Evolutionary conservation across 2,329 filamentous ascomycete species (phyloP), one percentile per base, ranked within the genome.

Genomic region (Fusarium solani-melongenae): DNA sequence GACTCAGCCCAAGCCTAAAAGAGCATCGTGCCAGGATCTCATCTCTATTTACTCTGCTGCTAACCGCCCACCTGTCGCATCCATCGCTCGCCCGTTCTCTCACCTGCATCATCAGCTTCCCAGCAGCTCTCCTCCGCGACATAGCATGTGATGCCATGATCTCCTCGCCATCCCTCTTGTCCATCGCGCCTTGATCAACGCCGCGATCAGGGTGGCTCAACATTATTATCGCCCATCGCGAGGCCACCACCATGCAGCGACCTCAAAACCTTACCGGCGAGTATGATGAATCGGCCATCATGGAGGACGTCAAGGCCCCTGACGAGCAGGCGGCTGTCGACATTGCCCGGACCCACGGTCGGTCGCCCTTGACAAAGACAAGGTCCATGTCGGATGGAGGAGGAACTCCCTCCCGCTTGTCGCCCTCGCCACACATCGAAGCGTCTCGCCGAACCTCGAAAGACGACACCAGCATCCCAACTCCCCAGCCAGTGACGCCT

Each of bases 321-420:
- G 65, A 66, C 14, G 75, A 77, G 5, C 71, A 70, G 66, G 60
- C 66, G 66, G 63, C 64, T 60, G 46, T 53, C 44, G 64, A 75
- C 38, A 29, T 60, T 17, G 58, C 70, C 22, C 63, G 64, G 39
- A 63, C 46, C 4, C 69, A 76, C 58, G 77, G 71, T 51, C 77
- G 80, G 64, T 85, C 87, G 67, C 86, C 87, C 41, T 77, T 84
- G 67, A 80, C 83, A 64, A 92, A 90, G 81, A 85, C 88, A 41
- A 86, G 91, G 71, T 93, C 91, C 58, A 82, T 93, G 69, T 93
- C 92, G 6, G 92, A 93, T 79, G 89, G 90, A 55, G 86, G 86
- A 70, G 84, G 84, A 70, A 88, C 90, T 10, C 89, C 88, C 70
- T 85, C 85, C 27, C 85, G 87, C 72, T 82, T 91, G 20, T 90